Evolutionary conservation across 495 filamentous ascomycete species (phyloP).

Genomic region (Hyaloscypha variabilis): DNA sequence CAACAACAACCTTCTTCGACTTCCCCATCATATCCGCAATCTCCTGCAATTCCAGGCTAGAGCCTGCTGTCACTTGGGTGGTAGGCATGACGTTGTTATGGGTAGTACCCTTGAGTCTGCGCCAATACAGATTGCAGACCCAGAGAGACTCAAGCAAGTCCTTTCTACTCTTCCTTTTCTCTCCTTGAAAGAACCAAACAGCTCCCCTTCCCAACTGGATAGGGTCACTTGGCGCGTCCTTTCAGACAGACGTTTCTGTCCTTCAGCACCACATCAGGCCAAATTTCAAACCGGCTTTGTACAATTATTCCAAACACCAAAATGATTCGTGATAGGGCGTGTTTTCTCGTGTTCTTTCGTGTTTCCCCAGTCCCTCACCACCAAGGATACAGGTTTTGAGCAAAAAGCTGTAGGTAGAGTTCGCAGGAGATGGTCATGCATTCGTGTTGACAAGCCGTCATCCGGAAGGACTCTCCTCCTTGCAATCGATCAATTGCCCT

Average conservation of each 20-base stretch:
- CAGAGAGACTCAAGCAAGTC: not conserved
- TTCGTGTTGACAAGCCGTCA: not conserved
- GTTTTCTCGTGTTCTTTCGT: not conserved
- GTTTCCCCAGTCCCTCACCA: not conserved
- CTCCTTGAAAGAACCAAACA: not conserved
- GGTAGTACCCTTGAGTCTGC: not conserved
- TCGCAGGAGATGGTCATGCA: not conserved
- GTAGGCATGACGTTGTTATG: conserved; percentile 51
- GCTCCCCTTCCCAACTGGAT: not conserved
- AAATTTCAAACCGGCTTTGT: not conserved
- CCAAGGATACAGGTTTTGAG: not conserved
- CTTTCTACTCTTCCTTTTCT: not conserved
- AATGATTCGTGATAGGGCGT: not conserved
- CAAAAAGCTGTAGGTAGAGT: not conserved
- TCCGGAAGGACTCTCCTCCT: not conserved
- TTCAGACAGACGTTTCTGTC: not conserved
- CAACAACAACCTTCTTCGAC: conserved; percentile 63
- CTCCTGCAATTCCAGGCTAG: conserved; percentile 55
- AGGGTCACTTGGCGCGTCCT: not conserved
- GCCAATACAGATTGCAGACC: not conserved
- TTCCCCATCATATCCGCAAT: conserved; percentile 63
- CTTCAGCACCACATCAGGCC: not conserved
- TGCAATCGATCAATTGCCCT: not conserved
- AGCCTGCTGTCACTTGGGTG: conserved; percentile 50
- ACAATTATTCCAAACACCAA: not conserved